phyloP scores from a whole-genome alignment of 495 filamentous ascomycete species.

The Symbiotaphrina buchneri region DNA sequence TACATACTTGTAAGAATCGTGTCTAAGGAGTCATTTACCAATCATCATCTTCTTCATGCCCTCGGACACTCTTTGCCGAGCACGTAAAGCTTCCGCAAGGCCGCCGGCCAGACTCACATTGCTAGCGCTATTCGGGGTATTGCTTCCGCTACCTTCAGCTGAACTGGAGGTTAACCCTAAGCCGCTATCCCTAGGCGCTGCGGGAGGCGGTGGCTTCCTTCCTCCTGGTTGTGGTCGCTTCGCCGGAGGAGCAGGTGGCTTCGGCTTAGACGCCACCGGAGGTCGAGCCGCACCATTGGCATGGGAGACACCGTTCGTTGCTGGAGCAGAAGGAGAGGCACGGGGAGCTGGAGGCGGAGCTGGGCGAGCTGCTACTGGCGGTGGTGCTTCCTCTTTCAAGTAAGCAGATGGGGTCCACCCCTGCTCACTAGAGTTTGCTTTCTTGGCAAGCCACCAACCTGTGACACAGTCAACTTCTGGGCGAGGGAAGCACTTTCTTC shows the following conservation, averaged over 20 bases:
- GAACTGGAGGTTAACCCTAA: too few species aligned
- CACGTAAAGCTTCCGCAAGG: constrained; percentile 6
- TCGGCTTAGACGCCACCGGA: constrained; percentile 19
- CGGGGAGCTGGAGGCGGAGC: constrained; percentile 14
- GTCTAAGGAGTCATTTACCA: too few species aligned
- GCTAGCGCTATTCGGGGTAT: not conserved
- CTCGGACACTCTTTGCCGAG: not conserved
- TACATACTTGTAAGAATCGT: too few species aligned
- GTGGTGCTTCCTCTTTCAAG: constrained; percentile 54
- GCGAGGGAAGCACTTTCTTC: not conserved
- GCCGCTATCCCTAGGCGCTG: constrained; percentile 13
- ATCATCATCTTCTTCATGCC: constrained; percentile 2
- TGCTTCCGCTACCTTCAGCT: constrained; percentile 3
- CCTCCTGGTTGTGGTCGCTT: too few species aligned
- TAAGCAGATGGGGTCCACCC: constrained; percentile 92
- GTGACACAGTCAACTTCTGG: constrained; percentile 1
- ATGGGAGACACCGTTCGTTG: constrained; percentile 1
- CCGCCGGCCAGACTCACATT: constrained; percentile 5
- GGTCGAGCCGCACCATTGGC: constrained; percentile 2
- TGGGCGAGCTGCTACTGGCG: constrained; percentile 10
- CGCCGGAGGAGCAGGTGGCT: constrained; percentile 38
- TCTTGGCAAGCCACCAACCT: constrained; percentile 94
- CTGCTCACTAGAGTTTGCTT: constrained; percentile 32
- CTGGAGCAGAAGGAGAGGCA: constrained; percentile 4
- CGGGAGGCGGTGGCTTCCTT: not conserved